These are phyloP conservation scores for Zizania latifolia DNA, from an alignment of 176 grass and related monocot species.

Conservation along the genomic window DNA sequence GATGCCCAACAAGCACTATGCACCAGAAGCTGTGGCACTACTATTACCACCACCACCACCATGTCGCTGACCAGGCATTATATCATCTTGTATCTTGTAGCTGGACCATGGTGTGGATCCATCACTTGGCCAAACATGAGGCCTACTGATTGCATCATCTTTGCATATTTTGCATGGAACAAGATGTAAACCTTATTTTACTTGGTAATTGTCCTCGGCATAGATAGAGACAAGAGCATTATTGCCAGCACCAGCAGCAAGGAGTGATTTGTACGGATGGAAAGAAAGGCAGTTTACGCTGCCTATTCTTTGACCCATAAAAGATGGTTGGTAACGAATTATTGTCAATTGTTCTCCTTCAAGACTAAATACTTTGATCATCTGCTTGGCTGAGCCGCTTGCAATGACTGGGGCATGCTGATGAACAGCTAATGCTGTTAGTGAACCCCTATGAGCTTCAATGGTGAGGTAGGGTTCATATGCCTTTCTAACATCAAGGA, in stretches of 20 bases:
- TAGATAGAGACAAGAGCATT: conserved; percentile 76
- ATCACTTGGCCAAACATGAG: conserved; percentile 33
- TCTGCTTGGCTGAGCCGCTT: conserved; percentile 78
- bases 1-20: conserved; percentile 35
- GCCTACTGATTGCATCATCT: conserved; percentile 8
- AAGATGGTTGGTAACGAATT: conserved; percentile 68
- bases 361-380: conserved; percentile 74
- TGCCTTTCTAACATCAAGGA: conserved; percentile 76
- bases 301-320: conserved; percentile 74
- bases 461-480: conserved; percentile 55
- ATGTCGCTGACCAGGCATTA: conserved; percentile 22
- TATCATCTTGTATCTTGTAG: conserved; percentile 47
- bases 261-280: conserved; percentile 70
- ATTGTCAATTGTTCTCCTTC: conserved; percentile 54
- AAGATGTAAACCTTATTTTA: conserved; percentile 39
- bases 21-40: conserved; percentile 5
- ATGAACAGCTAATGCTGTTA: conserved; percentile 70
- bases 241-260: conserved; percentile 74
- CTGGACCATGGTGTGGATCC: conserved; percentile 27
- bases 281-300: conserved; percentile 79
- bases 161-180: background rate
- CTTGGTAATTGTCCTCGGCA: conserved; percentile 81
- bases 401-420: conserved; percentile 73
- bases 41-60: background rate
- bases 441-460: conserved; percentile 62